Evolutionary conservation across 257 asterid species (phyloP).

Genomic region (Haberlea rhodopensis): DNA sequence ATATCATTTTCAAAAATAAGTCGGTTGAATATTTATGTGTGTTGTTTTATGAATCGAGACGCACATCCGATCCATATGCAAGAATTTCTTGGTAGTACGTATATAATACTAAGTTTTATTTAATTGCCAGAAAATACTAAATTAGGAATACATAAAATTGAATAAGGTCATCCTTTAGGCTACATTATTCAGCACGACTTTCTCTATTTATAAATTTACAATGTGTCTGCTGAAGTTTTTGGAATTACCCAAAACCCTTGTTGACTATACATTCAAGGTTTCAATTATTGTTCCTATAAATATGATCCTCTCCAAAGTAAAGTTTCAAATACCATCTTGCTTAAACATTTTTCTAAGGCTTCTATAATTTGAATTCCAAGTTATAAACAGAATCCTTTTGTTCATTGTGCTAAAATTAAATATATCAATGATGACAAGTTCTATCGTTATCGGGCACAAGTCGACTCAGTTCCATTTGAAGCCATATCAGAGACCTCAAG

Average conservation of each 20-base stretch:
- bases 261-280: slow-evolving; percentile 8
- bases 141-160: too few species aligned
- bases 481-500: background rate
- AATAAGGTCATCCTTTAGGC: too few species aligned
- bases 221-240: slow-evolving; percentile 9
- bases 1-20: too few species aligned
- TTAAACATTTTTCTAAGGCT: background rate
- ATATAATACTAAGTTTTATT: too few species aligned
- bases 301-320: background rate
- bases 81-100: too few species aligned
- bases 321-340: background rate
- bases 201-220: background rate
- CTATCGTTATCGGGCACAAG: slow-evolving; percentile 17
- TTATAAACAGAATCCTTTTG: background rate
- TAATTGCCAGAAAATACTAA: too few species aligned
- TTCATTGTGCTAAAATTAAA: background rate
- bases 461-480: background rate
- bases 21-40: too few species aligned
- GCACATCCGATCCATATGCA: too few species aligned
- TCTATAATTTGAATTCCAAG: background rate
- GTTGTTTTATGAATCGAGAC: too few species aligned
- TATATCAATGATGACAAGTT: slow-evolving; percentile 34
- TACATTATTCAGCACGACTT: background rate
- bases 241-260: background rate
- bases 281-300: background rate